A percentile compares a stretch with the other conserved stretches of the same genome.
Evolutionary conservation across 148 eudicot genomes (phyloP).

Genomic region (Camellia sinensis): DNA sequence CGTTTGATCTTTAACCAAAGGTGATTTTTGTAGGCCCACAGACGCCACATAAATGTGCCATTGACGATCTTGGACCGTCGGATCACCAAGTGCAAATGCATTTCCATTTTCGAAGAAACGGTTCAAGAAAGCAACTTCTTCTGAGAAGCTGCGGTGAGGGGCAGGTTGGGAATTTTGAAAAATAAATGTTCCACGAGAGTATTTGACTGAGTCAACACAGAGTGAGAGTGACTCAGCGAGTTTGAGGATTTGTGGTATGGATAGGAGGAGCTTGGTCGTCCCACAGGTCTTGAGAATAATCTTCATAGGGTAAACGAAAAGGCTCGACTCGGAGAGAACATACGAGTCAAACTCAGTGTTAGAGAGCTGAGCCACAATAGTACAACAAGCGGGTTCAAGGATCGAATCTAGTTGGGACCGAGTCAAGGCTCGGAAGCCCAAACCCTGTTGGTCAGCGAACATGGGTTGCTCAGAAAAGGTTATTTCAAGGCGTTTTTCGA

Average conservation of each 20-base stretch:
- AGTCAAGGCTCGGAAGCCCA: slow-evolving; percentile 42
- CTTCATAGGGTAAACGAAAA: slow-evolving; percentile 48
- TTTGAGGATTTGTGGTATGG: slow-evolving; percentile 47
- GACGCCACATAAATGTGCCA: slow-evolving; percentile 50
- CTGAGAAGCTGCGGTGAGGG: slow-evolving; percentile 61
- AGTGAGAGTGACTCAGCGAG: slow-evolving; percentile 46
- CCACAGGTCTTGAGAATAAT: slow-evolving; percentile 67
- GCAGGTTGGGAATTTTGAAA: slow-evolving; percentile 49
- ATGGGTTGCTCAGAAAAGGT: slow-evolving; percentile 31
- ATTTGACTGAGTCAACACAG: slow-evolving; percentile 41
- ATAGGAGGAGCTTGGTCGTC: slow-evolving; percentile 52
- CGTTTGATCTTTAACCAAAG: slow-evolving; percentile 12
- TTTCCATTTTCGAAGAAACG: slow-evolving; percentile 37
- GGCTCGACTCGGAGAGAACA: slow-evolving; percentile 64
- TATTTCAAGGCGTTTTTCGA: slow-evolving; percentile 54
- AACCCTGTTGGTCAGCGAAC: slow-evolving; percentile 33
- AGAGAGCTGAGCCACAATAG: slow-evolving; percentile 49
- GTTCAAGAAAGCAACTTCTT: slow-evolving; percentile 50
- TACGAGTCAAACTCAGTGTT: slow-evolving; percentile 60
- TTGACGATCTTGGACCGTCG: slow-evolving; percentile 22
- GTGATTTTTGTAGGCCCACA: background rate
- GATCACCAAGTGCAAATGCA: slow-evolving; percentile 49
- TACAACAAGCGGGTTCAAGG: slow-evolving; percentile 49
- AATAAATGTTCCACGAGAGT: slow-evolving; percentile 63
- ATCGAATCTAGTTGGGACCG: slow-evolving; percentile 44